A percentile compares a stretch with the other conserved stretches of the same genome.
phyloP scores from a whole-genome alignment of 2,329 filamentous ascomycete genomes.

The Bipolaris gigantea region DNA sequence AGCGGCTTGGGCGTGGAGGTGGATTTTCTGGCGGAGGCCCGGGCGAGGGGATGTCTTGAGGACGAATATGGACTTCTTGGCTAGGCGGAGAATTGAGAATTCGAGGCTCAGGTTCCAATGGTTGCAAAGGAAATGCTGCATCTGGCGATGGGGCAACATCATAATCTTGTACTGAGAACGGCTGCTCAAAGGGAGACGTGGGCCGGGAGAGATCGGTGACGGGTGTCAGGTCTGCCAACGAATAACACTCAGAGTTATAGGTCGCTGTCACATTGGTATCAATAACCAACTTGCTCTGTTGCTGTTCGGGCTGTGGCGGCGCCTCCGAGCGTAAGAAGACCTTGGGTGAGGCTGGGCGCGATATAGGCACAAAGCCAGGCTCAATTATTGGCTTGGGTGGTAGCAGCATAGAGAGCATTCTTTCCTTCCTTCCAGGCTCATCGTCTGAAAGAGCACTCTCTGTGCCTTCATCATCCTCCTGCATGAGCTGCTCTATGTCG shows the following conservation, averaged over 20 bases:
- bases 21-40: constrained; percentile 30
- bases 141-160: constrained; percentile 1
- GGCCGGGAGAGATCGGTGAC: constrained; percentile 40
- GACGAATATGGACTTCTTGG: constrained; percentile 7
- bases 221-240: constrained; percentile 35
- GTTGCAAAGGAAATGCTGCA: not conserved
- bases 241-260: constrained; percentile 17
- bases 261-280: constrained; percentile 23
- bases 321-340: constrained; percentile 35
- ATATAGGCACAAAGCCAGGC: constrained; percentile 25
- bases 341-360: constrained; percentile 43
- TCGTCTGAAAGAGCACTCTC: constrained; percentile 26
- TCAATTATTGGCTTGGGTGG: constrained; percentile 42
- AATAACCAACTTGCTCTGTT: constrained; percentile 22
- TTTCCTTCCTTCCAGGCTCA: constrained; percentile 31
- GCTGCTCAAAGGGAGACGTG: constrained; percentile 31
- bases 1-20: constrained; percentile 60
- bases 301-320: constrained; percentile 16
- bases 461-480: constrained; percentile 44
- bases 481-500: constrained; percentile 52
- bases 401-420: constrained; percentile 45
- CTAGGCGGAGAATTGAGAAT: not conserved
- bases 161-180: constrained; percentile 16
- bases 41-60: constrained; percentile 27
- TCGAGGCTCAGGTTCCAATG: not conserved